These are phyloP conservation scores for Phylloporus rhodoxanthus DNA, from an alignment of 768 basidiomycete species.

Conservation along the genomic window DNA sequence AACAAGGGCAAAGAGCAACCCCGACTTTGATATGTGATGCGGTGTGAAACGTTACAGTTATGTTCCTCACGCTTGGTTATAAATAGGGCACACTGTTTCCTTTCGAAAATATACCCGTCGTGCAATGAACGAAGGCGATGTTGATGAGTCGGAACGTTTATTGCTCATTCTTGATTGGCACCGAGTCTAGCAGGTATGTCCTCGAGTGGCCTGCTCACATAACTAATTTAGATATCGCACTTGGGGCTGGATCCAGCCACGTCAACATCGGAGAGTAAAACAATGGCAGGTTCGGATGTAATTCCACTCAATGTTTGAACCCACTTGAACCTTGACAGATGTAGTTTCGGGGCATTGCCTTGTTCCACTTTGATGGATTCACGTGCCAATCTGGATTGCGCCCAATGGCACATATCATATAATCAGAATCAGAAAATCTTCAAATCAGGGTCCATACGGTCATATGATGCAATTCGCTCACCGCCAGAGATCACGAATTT, in stretches of 20 bases:
- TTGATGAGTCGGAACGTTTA: neutral
- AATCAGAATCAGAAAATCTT: neutral
- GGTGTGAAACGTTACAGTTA: constrained; percentile 13
- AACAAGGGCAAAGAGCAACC: constrained; percentile 69
- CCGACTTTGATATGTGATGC: constrained; percentile 8
- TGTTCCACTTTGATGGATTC: constrained; percentile 11
- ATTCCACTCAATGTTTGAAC: neutral
- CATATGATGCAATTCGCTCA: neutral
- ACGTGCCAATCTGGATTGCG: constrained; percentile 1
- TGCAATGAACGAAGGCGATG: neutral
- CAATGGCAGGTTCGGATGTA: neutral
- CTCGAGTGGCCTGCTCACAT: neutral
- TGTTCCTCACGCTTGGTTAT: constrained; percentile 16
- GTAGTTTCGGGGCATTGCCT: neutral
- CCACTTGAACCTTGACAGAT: neutral
- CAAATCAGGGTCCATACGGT: neutral
- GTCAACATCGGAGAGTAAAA: constrained; percentile 4
- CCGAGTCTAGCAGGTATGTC: neutral
- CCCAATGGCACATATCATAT: neutral
- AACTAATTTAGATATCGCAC: no score
- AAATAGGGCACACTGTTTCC: constrained; percentile 17
- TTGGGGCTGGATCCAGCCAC: neutral
- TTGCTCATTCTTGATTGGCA: neutral
- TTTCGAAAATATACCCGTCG: constrained; percentile 2
- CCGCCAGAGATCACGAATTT: neutral